These are phyloP conservation scores for Platanus orientalis DNA, from an alignment of 164 flowering plant species.

Conservation along the genomic window DNA sequence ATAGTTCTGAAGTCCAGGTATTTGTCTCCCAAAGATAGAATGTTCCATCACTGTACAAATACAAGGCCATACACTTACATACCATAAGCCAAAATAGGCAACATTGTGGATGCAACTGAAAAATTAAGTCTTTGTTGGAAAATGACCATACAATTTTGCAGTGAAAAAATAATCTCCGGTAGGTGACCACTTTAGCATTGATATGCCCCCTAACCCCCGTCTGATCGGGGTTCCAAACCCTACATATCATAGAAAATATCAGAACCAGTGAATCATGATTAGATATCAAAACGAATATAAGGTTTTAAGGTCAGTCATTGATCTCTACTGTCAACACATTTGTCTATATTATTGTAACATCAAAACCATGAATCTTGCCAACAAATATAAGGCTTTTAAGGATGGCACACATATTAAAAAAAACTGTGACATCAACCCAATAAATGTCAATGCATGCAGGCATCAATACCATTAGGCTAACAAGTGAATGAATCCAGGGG, in stretches of 20 bases:
- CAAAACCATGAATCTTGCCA: too few relatives aligned
- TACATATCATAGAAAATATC: conserved; percentile 16
- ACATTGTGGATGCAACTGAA: conserved; percentile 1
- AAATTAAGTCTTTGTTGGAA: not conserved
- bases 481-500: too few relatives aligned
- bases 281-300: not conserved
- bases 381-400: too few relatives aligned
- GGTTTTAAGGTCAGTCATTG: too few relatives aligned
- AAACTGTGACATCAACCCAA: too few relatives aligned
- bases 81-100: not conserved
- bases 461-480: too few relatives aligned
- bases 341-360: too few relatives aligned
- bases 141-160: conserved; percentile 63
- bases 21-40: conserved; percentile 99
- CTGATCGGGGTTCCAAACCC: conserved; percentile 92
- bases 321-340: too few relatives aligned
- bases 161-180: conserved; percentile 92
- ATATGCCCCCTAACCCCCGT: conserved; percentile 89
- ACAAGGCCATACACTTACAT: conserved; percentile 3
- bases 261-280: not conserved
- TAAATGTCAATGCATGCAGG: too few relatives aligned
- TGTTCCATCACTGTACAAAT: conserved; percentile 76
- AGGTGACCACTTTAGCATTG: conserved; percentile 92
- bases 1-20: conserved; percentile 94
- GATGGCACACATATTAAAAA: too few relatives aligned